Conservation (phyloP, 2,329 filamentous ascomycete genomes). For the Fusarium subtropicale region DNA sequence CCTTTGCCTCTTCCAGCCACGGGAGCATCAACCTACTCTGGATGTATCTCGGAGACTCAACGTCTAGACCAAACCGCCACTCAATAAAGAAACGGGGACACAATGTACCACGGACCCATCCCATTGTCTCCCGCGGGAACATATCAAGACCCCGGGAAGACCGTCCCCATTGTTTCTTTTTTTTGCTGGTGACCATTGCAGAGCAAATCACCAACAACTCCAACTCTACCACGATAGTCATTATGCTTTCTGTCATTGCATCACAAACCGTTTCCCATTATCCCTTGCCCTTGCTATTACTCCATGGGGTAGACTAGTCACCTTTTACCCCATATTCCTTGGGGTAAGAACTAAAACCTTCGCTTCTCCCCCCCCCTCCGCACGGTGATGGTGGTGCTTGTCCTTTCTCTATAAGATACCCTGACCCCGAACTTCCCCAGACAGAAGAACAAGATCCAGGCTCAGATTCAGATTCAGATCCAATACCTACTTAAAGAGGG, state of each 20-base stretch:
- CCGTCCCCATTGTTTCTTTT: neutral
- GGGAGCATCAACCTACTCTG: neutral
- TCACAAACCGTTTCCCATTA: slow-evolving; percentile 3
- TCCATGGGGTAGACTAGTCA: slow-evolving; percentile 17
- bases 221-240: neutral
- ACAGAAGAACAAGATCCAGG: slow-evolving; percentile 6
- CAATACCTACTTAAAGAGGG: slow-evolving; percentile 13
- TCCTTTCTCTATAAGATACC: slow-evolving; percentile 17
- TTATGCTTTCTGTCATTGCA: slow-evolving; percentile 1
- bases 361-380: neutral
- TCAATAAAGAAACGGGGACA: neutral
- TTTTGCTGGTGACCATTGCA: neutral
- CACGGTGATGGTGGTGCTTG: neutral
- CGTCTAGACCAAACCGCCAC: neutral
- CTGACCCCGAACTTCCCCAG: slow-evolving; percentile 16
- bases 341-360: slow-evolving; percentile 10
- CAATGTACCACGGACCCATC: neutral
- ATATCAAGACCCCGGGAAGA: neutral
- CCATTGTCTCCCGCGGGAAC: neutral
- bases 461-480: slow-evolving; percentile 1
- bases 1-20: neutral
- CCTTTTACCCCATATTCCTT: slow-evolving; percentile 18
- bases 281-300: neutral
- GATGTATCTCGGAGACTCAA: neutral
- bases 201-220: slow-evolving; percentile 3